phyloP scores from a whole-genome alignment of 2,329 filamentous ascomycete genomes.

The Aspergillus alliaceus region DNA sequence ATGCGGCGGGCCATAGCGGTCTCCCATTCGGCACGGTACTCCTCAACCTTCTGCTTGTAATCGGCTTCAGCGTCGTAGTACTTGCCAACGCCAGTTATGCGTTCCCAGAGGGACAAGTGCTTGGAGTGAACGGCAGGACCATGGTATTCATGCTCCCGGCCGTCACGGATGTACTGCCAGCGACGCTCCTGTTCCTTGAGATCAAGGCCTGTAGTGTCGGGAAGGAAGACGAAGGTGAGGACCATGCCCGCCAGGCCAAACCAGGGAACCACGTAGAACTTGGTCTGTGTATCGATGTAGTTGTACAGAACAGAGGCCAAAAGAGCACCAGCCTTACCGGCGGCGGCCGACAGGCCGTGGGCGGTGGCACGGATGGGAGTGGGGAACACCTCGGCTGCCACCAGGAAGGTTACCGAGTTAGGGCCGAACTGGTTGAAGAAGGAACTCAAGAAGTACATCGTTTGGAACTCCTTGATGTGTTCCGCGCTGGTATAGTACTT shows the following conservation, averaged over 20 bases:
- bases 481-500: constrained; percentile 72
- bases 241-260: constrained; percentile 87
- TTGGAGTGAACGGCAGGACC: constrained; percentile 87
- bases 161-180: constrained; percentile 81
- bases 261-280: constrained; percentile 94
- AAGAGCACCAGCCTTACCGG: constrained; percentile 85
- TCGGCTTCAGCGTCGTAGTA: constrained; percentile 80
- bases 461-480: constrained; percentile 85
- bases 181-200: constrained; percentile 96
- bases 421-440: constrained; percentile 99
- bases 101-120: constrained; percentile 88
- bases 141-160: constrained; percentile 80
- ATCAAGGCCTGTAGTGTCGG: constrained; percentile 95
- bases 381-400: constrained; percentile 94
- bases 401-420: constrained; percentile 94
- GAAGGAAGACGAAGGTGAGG: constrained; percentile 80
- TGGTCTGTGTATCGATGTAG: constrained; percentile 81
- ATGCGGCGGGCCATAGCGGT: constrained; percentile 47
- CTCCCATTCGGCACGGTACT: constrained; percentile 68
- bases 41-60: constrained; percentile 78
- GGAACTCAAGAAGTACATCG: constrained; percentile 96
- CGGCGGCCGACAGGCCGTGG: constrained; percentile 90
- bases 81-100: constrained; percentile 74
- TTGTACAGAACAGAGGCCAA: constrained; percentile 88
- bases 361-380: constrained; percentile 90